phyloP scores from a whole-genome alignment of 2,329 filamentous ascomycete species.

The Zalaria sp. region DNA sequence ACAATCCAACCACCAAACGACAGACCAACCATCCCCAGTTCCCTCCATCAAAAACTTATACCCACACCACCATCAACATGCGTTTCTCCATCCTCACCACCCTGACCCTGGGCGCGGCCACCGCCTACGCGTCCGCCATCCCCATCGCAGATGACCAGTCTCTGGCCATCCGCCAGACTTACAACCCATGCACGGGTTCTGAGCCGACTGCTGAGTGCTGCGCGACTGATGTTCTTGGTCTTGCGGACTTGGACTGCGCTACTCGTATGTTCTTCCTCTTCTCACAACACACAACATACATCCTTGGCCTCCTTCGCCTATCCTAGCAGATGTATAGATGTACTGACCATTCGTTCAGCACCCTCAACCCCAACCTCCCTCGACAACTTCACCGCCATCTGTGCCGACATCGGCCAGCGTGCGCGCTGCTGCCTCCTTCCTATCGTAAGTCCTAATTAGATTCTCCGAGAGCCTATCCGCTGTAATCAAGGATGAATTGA shows the following conservation, averaged over 20 bases:
- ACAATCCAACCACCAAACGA: too few species aligned
- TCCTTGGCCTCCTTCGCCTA: neutral
- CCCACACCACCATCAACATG: conserved; percentile 2
- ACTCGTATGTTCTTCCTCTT: conserved; percentile 28
- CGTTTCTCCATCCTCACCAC: conserved; percentile 4
- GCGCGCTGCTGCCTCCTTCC: conserved; percentile 45
- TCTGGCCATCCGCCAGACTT: conserved; percentile 17
- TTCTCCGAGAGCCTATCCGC: neutral
- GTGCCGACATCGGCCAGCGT: conserved; percentile 36
- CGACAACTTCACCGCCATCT: conserved; percentile 32
- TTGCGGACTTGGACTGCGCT: conserved; percentile 43
- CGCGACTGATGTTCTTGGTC: conserved; percentile 44
- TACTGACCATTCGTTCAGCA: conserved; percentile 16
- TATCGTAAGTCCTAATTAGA: conserved; percentile 16
- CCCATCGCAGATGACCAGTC: conserved; percentile 1
- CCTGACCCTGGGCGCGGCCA: conserved; percentile 5
- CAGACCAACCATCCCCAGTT: too few species aligned
- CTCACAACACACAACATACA: neutral
- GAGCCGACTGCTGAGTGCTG: conserved; percentile 39
- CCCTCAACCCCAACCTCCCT: conserved; percentile 21
- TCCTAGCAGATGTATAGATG: neutral
- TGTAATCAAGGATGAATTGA: neutral
- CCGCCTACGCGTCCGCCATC: conserved; percentile 15
- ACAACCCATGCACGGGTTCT: conserved; percentile 18
- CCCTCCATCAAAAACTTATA: too few species aligned